Conservation (phyloP, 1,139 yeast species). For the Yamadazyma atmosphaerica region DNA sequence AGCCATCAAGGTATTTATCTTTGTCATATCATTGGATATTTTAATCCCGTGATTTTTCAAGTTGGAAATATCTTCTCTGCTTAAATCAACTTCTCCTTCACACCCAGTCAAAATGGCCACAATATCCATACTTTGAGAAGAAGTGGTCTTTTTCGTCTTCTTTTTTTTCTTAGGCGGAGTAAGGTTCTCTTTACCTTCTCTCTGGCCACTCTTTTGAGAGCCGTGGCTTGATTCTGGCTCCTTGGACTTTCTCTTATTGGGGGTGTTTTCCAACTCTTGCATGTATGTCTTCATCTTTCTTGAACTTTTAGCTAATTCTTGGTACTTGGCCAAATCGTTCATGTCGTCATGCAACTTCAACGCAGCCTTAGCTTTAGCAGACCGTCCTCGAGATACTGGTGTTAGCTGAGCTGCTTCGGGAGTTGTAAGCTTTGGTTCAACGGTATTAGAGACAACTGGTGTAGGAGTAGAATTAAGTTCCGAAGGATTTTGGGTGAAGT, state of each 20-base stretch:
- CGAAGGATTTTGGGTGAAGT: too few species aligned
- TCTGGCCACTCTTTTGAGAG: neutral
- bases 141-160: slow-evolving; percentile 11
- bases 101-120: slow-evolving; percentile 66
- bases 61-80: slow-evolving; percentile 31
- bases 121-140: slow-evolving; percentile 10
- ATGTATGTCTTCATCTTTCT: slow-evolving; percentile 37
- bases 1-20: slow-evolving; percentile 59
- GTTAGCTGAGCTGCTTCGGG: neutral
- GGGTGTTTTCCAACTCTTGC: slow-evolving; percentile 29
- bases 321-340: slow-evolving; percentile 63
- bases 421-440: neutral
- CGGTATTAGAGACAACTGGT: neutral
- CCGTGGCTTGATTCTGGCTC: too few species aligned
- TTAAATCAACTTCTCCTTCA: slow-evolving; percentile 43
- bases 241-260: slow-evolving; percentile 11
- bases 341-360: slow-evolving; percentile 66
- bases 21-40: slow-evolving; percentile 36
- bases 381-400: slow-evolving; percentile 25
- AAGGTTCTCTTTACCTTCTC: slow-evolving; percentile 3
- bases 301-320: slow-evolving; percentile 43
- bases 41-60: slow-evolving; percentile 38
- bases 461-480: neutral
- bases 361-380: slow-evolving; percentile 70
- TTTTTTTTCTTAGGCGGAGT: slow-evolving; percentile 8